These are phyloP conservation scores for Aureobasidium sp. DNA, from an alignment of 2,329 filamentous ascomycete genomes.

Conservation along the genomic window DNA sequence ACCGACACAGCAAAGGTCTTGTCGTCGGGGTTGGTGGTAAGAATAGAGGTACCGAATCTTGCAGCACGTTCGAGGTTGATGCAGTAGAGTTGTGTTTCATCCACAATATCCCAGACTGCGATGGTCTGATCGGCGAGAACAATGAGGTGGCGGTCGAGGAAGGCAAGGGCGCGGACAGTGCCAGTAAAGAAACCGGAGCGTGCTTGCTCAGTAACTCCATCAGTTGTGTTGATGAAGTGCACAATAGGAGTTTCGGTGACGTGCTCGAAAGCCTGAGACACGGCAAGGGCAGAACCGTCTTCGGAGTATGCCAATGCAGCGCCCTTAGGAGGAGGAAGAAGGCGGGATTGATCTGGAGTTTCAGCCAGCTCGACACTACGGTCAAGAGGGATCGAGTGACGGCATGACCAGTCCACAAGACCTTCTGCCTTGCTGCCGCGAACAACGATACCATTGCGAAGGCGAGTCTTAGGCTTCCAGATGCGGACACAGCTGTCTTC, in stretches of 20 bases:
- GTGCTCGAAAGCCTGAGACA: slow-evolving; percentile 37
- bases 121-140: slow-evolving; percentile 66
- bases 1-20: slow-evolving; percentile 36
- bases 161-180: slow-evolving; percentile 56
- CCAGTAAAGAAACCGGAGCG: slow-evolving; percentile 60
- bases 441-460: slow-evolving; percentile 60
- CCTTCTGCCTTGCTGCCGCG: slow-evolving; percentile 53
- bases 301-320: slow-evolving; percentile 72
- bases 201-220: slow-evolving; percentile 59
- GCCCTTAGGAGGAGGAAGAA: slow-evolving; percentile 29
- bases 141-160: slow-evolving; percentile 68
- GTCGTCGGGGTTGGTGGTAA: slow-evolving; percentile 61
- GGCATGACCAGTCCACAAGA: slow-evolving; percentile 68
- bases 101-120: slow-evolving; percentile 76
- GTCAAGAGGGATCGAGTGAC: slow-evolving; percentile 35
- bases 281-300: slow-evolving; percentile 77
- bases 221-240: slow-evolving; percentile 68
- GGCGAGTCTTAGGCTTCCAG: slow-evolving; percentile 69
- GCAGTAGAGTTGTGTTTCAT: slow-evolving; percentile 64
- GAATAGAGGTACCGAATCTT: slow-evolving; percentile 36
- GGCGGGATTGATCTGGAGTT: neutral
- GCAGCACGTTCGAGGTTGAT: slow-evolving; percentile 46
- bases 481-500: slow-evolving; percentile 70
- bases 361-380: slow-evolving; percentile 13
- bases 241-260: slow-evolving; percentile 53